A percentile compares a stretch with the other conserved stretches of the same genome.
phyloP scores from a whole-genome alignment of 225 moss, liverwort and hornwort genomes.

The Ulota crispa region DNA sequence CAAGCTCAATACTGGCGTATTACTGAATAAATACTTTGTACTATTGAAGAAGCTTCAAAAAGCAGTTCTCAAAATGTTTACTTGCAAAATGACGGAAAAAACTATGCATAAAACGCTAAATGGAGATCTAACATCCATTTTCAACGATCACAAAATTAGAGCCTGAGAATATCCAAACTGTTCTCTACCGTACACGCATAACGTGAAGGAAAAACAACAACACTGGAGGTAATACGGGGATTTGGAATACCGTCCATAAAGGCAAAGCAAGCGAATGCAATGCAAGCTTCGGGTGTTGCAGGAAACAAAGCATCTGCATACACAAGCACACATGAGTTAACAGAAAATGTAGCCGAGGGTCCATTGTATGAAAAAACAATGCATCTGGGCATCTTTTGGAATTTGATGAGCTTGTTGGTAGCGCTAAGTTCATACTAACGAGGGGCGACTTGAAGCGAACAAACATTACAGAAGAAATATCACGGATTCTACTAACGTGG shows the following conservation, averaged over 20 bases:
- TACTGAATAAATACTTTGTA: background rate
- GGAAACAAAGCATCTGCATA: slow-evolving; percentile 91
- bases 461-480: background rate
- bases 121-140: background rate
- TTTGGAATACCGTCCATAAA: slow-evolving; percentile 74
- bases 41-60: slow-evolving; percentile 1
- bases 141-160: background rate
- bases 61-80: background rate
- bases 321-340: slow-evolving; percentile 9
- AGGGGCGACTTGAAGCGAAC: background rate
- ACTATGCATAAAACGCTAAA: background rate
- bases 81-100: background rate
- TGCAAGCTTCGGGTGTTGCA: slow-evolving; percentile 75
- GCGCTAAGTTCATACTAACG: background rate
- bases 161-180: background rate
- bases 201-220: background rate
- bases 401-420: background rate
- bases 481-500: background rate
- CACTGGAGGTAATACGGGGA: slow-evolving; percentile 2
- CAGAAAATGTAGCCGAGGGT: background rate
- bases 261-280: slow-evolving; percentile 83
- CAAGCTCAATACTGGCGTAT: background rate
- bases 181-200: background rate
- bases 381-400: background rate
- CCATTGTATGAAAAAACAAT: background rate